Percentiles rank a stretch among this genome's conserved stretches.
These are phyloP conservation scores for Lecanoromycetidae sp. DNA, from an alignment of 2,329 filamentous ascomycete species.

Conservation along the genomic window DNA sequence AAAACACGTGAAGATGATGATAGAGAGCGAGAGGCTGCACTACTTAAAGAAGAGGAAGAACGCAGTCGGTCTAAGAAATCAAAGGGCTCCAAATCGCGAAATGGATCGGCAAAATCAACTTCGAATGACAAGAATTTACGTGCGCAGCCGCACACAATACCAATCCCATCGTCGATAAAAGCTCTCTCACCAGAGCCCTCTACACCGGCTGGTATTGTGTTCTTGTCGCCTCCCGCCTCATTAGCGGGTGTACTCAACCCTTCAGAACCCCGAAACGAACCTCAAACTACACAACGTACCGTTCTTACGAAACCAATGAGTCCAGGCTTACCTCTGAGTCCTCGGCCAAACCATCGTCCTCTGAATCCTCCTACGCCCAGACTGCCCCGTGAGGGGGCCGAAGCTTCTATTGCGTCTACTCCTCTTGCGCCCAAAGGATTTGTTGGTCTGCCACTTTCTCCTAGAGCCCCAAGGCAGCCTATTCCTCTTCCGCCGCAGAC, in stretches of 20 bases:
- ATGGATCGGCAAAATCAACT: conserved; percentile 35
- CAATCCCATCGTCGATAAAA: conserved; percentile 13
- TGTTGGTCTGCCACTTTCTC: conserved; percentile 49
- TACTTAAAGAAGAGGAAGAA: conserved; percentile 52
- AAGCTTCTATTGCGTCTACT: conserved; percentile 46
- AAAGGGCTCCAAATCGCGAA: conserved; percentile 24
- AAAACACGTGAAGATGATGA: conserved; percentile 86
- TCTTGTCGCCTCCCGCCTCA: conserved; percentile 22
- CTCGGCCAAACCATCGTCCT: conserved; percentile 48
- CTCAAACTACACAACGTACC: conserved; percentile 28
- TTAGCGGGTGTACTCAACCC: conserved; percentile 26
- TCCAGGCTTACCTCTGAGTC: conserved; percentile 52
- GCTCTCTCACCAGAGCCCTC: conserved; percentile 21
- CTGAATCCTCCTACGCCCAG: conserved; percentile 48
- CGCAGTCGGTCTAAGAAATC: conserved; percentile 61
- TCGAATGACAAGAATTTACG: conserved; percentile 39
- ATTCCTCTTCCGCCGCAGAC: conserved; percentile 46
- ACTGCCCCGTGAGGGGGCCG: conserved; percentile 37
- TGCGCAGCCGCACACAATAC: neutral
- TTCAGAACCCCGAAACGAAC: conserved; percentile 19
- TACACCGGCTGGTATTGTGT: conserved; percentile 19
- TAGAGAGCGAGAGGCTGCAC: conserved; percentile 57
- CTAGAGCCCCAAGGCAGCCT: conserved; percentile 60
- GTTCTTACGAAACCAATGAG: conserved; percentile 41
- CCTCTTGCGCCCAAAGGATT: conserved; percentile 54